A percentile compares a stretch with the other conserved stretches of the same genome.
Evolutionary conservation across 495 filamentous ascomycete genomes (phyloP).

Genomic region (Trichoderma orchidacearum): DNA sequence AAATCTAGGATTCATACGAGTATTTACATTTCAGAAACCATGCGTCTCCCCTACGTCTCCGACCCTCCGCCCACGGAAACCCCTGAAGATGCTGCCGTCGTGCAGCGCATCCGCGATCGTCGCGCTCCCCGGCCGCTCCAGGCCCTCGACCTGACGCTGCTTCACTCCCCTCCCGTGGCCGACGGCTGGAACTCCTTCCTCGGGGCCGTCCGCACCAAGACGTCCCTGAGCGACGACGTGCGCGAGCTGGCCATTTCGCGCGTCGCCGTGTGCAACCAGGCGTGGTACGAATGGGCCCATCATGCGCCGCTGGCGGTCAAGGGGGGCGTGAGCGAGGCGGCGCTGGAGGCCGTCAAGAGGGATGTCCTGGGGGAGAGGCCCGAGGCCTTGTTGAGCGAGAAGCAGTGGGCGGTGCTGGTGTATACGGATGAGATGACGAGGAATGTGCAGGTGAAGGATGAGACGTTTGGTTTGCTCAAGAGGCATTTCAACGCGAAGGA

Average conservation of each 20-base stretch:
- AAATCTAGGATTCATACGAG: too few relatives aligned
- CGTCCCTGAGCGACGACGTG: conserved; percentile 41
- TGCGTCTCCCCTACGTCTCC: conserved; percentile 60
- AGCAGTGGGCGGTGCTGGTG: conserved; percentile 49
- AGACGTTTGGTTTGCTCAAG: conserved; percentile 47
- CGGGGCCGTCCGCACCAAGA: conserved; percentile 56
- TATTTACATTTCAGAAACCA: conserved; percentile 21
- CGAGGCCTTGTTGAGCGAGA: conserved; percentile 27
- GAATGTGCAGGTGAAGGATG: conserved; percentile 46
- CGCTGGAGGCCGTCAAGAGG: conserved; percentile 22
- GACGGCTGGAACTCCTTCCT: conserved; percentile 76
- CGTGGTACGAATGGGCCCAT: conserved; percentile 68
- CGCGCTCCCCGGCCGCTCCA: conserved; percentile 51
- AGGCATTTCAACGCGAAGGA: conserved; percentile 47
- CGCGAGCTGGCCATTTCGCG: conserved; percentile 63
- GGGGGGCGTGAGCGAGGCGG: conserved; percentile 35
- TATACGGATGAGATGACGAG: conserved; percentile 70
- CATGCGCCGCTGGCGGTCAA: conserved; percentile 48
- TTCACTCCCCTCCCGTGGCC: conserved; percentile 59
- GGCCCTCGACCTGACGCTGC: conserved; percentile 55
- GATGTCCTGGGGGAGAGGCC: conserved; percentile 3
- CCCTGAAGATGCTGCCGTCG: conserved; percentile 38
- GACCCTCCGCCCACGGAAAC: conserved; percentile 38
- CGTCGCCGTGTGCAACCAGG: conserved; percentile 58
- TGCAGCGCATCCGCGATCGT: conserved; percentile 46